Base-by-base conservation (phyloP, 345 rosid species). In the Populus davidiana region DNA sequence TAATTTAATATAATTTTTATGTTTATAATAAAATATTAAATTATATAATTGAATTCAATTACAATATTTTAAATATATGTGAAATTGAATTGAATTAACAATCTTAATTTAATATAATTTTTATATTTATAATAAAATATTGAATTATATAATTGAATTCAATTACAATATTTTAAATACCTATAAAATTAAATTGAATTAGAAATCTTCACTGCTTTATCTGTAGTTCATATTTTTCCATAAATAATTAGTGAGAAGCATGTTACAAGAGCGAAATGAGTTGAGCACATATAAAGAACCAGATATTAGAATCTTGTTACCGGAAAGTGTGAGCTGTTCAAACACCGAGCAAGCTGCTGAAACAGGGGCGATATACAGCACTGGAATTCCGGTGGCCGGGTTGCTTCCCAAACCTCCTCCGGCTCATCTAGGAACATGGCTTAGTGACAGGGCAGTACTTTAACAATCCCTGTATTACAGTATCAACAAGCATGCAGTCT, bases 401-500 rank as follows among this genome's bases (percentile, higher is more conserved):
- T 92, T 36, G 89, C 93, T 86, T 94, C 97, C 56, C 92, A 77
- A 62, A 92, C 86, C 86, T 94, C 97, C 84, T 94, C 98, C 88
- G 92, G 78, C 67, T 91, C 98, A 80, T 86, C 86, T 59, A 94
- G 87, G 86, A 92, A 92, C 94, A 94, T 90, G 78, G 91, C 94
- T 91, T 94, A 67, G 96, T 91, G 69, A 92, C 75, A 1, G 97
- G 98, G 97, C 96, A 94, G 76, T 89, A 94, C 85, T 94, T 94
- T 54, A 94, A 84, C 20, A 91, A 80, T 63, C 94, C 96, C 85
- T 89, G 85, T 71, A 92, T 89, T 17, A 92, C 88, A 0, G 91
- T 86, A 81, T 94, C 97, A 4, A 93, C 89, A 70, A 94, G 98
- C 91, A 89, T 92, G 85, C 83, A 80, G 62, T 94, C 97, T 86